phyloP scores from a whole-genome alignment of 192 early-diverging fungal genomes.

The Coemansia sp. region DNA sequence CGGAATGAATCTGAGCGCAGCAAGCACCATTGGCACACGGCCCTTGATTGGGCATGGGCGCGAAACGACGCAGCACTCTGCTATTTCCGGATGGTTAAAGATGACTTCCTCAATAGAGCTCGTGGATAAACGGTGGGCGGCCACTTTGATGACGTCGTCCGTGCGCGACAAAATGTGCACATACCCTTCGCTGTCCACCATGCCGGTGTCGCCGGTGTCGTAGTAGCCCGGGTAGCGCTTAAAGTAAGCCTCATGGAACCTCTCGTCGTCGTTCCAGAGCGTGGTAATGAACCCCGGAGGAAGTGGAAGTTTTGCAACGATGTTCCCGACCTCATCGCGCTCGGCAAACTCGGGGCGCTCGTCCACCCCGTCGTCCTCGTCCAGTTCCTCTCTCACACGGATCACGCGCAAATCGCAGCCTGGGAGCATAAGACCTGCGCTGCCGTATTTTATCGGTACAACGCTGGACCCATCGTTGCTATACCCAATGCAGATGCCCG shows the following conservation, averaged over 20 bases:
- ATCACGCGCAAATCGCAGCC: constrained; percentile 74
- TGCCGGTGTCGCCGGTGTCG: constrained; percentile 82
- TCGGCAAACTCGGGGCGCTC: constrained; percentile 44
- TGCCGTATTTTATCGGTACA: constrained; percentile 61
- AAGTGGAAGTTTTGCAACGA: constrained; percentile 77
- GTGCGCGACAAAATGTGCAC: constrained; percentile 72
- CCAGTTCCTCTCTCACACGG: constrained; percentile 57
- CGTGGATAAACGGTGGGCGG: constrained; percentile 82
- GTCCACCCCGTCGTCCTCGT: constrained; percentile 44
- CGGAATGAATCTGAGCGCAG: constrained; percentile 48
- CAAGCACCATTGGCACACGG: constrained; percentile 66
- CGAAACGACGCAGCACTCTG: constrained; percentile 72
- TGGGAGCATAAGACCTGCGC: constrained; percentile 79
- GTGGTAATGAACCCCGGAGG: constrained; percentile 78
- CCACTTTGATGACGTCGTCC: constrained; percentile 85
- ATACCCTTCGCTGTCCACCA: constrained; percentile 75
- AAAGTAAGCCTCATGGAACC: constrained; percentile 76
- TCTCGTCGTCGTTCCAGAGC: constrained; percentile 77
- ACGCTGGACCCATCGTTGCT: constrained; percentile 30
- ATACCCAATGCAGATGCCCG: constrained; percentile 67
- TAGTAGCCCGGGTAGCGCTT: constrained; percentile 77
- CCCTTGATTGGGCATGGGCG: constrained; percentile 70
- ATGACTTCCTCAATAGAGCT: constrained; percentile 80
- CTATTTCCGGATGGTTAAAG: constrained; percentile 62
- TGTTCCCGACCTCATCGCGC: constrained; percentile 71